Conservation (phyloP, 2,329 filamentous ascomycete species). For the Aspergillus pseudonomiae region DNA sequence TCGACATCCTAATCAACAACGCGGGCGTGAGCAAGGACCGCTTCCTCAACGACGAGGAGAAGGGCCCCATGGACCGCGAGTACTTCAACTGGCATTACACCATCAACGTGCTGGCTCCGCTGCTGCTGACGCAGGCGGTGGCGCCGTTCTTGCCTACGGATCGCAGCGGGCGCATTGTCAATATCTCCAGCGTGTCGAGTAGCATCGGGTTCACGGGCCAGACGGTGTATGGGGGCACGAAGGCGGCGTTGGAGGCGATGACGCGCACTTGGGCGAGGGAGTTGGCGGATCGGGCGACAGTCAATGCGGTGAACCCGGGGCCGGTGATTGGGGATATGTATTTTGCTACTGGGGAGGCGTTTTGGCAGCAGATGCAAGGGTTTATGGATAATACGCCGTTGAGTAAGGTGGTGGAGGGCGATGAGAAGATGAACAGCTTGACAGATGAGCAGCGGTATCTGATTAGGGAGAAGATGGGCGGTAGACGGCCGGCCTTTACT, state of each 20-base stretch:
- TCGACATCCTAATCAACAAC: constrained; percentile 89
- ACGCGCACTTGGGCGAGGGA: constrained; percentile 70
- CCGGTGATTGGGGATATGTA: constrained; percentile 72
- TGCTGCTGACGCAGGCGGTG: constrained; percentile 75
- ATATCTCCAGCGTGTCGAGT: constrained; percentile 62
- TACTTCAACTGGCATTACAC: constrained; percentile 74
- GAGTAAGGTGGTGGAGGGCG: constrained; percentile 61
- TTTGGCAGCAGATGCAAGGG: constrained; percentile 62
- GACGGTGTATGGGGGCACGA: constrained; percentile 66
- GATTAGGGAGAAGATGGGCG: constrained; percentile 60
- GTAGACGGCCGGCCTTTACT: constrained; percentile 65
- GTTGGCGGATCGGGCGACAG: constrained; percentile 62
- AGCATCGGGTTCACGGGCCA: constrained; percentile 61
- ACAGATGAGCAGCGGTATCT: constrained; percentile 65
- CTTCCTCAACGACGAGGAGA: constrained; percentile 64
- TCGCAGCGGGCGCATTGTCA: constrained; percentile 66
- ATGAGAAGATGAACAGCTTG: constrained; percentile 58
- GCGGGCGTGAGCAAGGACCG: constrained; percentile 64
- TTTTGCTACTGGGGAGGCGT: constrained; percentile 57
- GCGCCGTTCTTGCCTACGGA: constrained; percentile 70
- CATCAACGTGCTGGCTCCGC: constrained; percentile 79
- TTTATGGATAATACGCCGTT: constrained; percentile 68
- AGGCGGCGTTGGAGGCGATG: constrained; percentile 69
- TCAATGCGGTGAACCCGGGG: constrained; percentile 68
- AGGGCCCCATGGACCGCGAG: constrained; percentile 60